phyloP scores from a whole-genome alignment of 2,329 filamentous ascomycete species.

The Microascus cirrosus region DNA sequence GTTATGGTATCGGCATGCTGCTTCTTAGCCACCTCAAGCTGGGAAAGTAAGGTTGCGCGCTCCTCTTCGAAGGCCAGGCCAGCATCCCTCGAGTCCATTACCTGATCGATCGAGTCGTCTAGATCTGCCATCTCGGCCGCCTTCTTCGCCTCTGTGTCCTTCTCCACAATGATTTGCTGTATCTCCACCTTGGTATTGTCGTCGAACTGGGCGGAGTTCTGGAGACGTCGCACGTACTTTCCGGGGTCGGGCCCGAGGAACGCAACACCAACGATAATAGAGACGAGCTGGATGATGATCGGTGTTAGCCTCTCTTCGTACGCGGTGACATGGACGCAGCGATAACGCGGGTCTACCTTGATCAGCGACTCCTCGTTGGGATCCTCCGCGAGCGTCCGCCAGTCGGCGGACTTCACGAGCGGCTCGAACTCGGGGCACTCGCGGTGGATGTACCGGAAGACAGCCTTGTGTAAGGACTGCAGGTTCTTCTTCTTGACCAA shows the following conservation, averaged over 20 bases:
- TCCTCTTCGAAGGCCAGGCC: slow-evolving; percentile 47
- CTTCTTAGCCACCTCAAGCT: slow-evolving; percentile 43
- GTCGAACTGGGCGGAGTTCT: slow-evolving; percentile 22
- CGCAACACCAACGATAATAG: slow-evolving; percentile 49
- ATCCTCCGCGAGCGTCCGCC: slow-evolving; percentile 46
- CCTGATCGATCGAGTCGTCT: slow-evolving; percentile 25
- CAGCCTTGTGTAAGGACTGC: slow-evolving; percentile 41
- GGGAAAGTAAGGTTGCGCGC: slow-evolving; percentile 35
- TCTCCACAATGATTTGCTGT: slow-evolving; percentile 32
- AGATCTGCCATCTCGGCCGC: slow-evolving; percentile 21
- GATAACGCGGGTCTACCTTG: slow-evolving; percentile 26
- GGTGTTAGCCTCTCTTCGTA: slow-evolving; percentile 11
- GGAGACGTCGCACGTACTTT: slow-evolving; percentile 38
- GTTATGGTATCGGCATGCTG: slow-evolving; percentile 47
- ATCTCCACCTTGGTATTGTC: slow-evolving; percentile 30
- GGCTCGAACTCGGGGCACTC: slow-evolving; percentile 38
- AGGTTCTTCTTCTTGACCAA: slow-evolving; percentile 39
- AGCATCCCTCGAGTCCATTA: slow-evolving; percentile 35
- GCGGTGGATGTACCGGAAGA: slow-evolving; percentile 43
- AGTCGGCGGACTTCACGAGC: slow-evolving; percentile 40
- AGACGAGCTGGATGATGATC: slow-evolving; percentile 40
- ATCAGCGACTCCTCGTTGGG: slow-evolving; percentile 41
- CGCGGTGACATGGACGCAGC: background rate
- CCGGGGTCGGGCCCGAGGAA: slow-evolving; percentile 46
- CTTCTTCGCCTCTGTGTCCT: slow-evolving; percentile 15